Percentiles rank a stretch among this genome's conserved stretches.
Conservation (phyloP, 2,329 filamentous ascomycete genomes). For the Monilinia vaccinii-corymbosi region DNA sequence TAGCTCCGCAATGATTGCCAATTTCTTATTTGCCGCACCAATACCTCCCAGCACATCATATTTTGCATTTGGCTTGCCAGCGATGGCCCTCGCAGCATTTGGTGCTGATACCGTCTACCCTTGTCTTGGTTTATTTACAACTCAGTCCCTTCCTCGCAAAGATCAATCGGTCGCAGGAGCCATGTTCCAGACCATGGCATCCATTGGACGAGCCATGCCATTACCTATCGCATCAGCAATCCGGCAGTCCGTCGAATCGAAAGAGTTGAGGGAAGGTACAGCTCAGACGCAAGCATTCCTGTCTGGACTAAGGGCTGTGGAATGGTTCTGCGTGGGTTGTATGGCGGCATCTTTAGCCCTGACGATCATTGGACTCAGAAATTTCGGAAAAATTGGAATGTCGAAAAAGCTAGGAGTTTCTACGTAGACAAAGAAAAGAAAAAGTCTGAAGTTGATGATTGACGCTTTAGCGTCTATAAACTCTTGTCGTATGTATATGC, state of each 20-base stretch:
- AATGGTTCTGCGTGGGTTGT: conserved; percentile 22
- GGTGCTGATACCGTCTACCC: conserved; percentile 61
- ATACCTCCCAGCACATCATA: conserved; percentile 53
- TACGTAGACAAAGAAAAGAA: too few relatives aligned
- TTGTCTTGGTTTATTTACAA: conserved; percentile 55
- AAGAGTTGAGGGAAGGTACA: conserved; percentile 31
- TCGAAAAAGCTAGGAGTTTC: conserved; percentile 21
- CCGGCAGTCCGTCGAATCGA: conserved; percentile 52
- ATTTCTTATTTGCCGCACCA: conserved; percentile 53
- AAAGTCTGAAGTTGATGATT: background rate
- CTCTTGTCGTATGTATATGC: too few relatives aligned
- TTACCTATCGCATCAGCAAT: conserved; percentile 56
- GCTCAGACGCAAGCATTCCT: conserved; percentile 11
- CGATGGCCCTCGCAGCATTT: conserved; percentile 56
- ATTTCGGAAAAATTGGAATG: conserved; percentile 25
- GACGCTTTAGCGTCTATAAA: too few relatives aligned
- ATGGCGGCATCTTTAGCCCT: conserved; percentile 13
- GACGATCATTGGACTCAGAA: conserved; percentile 13
- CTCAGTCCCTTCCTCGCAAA: conserved; percentile 48
- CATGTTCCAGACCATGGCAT: conserved; percentile 56
- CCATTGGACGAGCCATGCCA: conserved; percentile 56
- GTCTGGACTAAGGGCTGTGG: conserved; percentile 17
- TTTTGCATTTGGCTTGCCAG: conserved; percentile 57
- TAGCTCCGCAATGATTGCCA: conserved; percentile 34
- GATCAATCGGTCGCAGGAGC: conserved; percentile 62